Percentiles rank a stretch among this genome's conserved stretches.
Conservation (phyloP, 73 alveolate genomes). For the Effrenium voratum region DNA sequence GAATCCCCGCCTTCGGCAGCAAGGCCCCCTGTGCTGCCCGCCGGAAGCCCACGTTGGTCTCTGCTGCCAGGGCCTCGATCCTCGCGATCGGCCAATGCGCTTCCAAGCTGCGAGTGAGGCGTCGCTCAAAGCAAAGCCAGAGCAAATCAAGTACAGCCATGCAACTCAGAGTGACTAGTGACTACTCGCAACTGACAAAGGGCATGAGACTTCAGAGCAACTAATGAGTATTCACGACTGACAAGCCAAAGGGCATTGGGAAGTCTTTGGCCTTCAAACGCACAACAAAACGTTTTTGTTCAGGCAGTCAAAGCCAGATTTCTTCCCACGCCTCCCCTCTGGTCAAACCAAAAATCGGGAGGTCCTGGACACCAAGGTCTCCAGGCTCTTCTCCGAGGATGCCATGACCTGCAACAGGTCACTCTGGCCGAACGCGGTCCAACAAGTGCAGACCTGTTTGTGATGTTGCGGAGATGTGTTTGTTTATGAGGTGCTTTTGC, state of each 20-base stretch:
- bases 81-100: neutral
- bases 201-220: neutral
- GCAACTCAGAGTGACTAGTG: neutral
- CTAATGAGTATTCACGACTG: neutral
- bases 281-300: too few species aligned
- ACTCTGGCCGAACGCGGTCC: too few species aligned
- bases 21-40: neutral
- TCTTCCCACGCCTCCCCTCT: neutral
- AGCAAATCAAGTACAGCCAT: neutral
- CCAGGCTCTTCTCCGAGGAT: conserved; percentile 26
- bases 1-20: neutral
- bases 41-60: conserved; percentile 26
- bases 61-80: conserved; percentile 41
- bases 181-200: neutral
- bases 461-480: too few species aligned
- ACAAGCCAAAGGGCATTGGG: neutral
- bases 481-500: too few species aligned
- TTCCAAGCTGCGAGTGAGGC: neutral
- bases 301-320: too few species aligned
- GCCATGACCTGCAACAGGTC: conserved; percentile 7
- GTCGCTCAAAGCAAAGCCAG: neutral
- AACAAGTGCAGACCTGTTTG: too few species aligned
- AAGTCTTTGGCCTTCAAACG: neutral
- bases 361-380: conserved; percentile 6
- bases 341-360: neutral